phyloP scores from a whole-genome alignment of 805 yeast species.

The Candida manassasensis region DNA sequence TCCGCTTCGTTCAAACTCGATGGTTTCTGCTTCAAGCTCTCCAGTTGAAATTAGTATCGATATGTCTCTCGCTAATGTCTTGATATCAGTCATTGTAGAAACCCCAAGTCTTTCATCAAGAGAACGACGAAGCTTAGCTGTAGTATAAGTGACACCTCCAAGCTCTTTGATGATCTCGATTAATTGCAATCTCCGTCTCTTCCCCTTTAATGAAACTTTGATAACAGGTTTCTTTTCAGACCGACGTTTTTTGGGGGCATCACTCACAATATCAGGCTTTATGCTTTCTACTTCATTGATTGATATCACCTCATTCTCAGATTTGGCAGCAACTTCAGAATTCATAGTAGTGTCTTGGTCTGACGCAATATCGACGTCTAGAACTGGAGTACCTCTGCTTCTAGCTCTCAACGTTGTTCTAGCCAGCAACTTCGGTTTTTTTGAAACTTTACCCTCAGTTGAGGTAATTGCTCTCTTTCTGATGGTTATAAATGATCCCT shows the following conservation, averaged over 20 bases:
- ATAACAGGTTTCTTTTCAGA: not conserved
- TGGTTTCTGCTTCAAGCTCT: slow-evolving; percentile 19
- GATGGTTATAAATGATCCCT: slow-evolving; percentile 15
- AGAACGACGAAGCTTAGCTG: slow-evolving; percentile 26
- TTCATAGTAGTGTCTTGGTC: not conserved
- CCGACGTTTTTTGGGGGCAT: not conserved
- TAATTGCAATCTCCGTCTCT: slow-evolving; percentile 24
- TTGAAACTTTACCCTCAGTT: not conserved
- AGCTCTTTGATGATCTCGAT: slow-evolving; percentile 25
- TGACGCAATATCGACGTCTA: not conserved
- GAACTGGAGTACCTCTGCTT: not conserved
- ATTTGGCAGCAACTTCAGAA: not conserved
- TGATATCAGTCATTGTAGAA: slow-evolving; percentile 30
- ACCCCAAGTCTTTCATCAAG: slow-evolving; percentile 27
- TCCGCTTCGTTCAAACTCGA: slow-evolving; percentile 23
- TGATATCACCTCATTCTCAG: not conserved
- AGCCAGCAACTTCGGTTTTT: slow-evolving; percentile 3
- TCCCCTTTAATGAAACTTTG: slow-evolving; percentile 19
- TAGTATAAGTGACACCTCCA: slow-evolving; percentile 38
- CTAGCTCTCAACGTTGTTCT: slow-evolving; percentile 1
- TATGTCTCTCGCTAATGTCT: slow-evolving; percentile 38
- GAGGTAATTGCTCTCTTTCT: slow-evolving; percentile 12
- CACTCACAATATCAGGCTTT: not conserved
- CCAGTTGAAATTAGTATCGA: slow-evolving; percentile 19
- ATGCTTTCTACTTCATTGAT: slow-evolving; percentile 1